A percentile compares a stretch with the other conserved stretches of the same genome.
phyloP scores from a whole-genome alignment of 1,284 basidiomycete species.

The Cryptococcus jaspeensis region DNA sequence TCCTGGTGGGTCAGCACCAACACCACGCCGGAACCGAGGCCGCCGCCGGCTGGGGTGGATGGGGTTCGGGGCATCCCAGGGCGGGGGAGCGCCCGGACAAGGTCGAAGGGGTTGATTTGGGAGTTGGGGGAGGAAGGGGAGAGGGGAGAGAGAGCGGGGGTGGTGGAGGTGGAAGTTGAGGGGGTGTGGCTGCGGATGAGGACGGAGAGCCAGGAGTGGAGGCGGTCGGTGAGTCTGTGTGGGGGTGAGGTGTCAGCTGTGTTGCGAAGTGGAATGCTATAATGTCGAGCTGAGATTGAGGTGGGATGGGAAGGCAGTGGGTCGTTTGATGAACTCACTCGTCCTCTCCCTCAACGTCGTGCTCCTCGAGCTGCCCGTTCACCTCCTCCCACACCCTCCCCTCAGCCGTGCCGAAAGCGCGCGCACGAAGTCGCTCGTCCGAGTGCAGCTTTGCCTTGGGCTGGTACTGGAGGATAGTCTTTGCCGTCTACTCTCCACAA shows the following conservation, averaged over 20 bases:
- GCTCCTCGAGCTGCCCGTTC: background rate
- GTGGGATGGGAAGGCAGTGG: too few species aligned
- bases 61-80: conserved; percentile 7
- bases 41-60: background rate
- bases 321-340: conserved; percentile 7
- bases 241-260: too few species aligned
- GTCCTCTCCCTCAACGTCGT: conserved; percentile 1
- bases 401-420: conserved; percentile 5
- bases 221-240: conserved; percentile 4
- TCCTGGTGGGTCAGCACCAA: conserved; percentile 21
- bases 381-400: conserved; percentile 13
- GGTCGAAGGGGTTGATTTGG: background rate
- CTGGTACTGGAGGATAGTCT: conserved; percentile 8
- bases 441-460: conserved; percentile 4
- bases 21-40: conserved; percentile 9
- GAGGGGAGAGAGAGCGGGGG: conserved; percentile 5
- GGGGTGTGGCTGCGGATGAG: conserved; percentile 17
- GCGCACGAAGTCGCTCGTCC: conserved; percentile 13
- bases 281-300: too few species aligned
- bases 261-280: background rate
- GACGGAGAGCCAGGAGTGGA: conserved; percentile 13
- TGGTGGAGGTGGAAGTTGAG: conserved; percentile 5
- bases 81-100: conserved; percentile 5
- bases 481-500: conserved; percentile 7
- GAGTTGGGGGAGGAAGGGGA: background rate